Percentiles rank a stretch among this genome's conserved stretches.
Evolutionary conservation across 2,329 filamentous ascomycete species (phyloP).

Genomic region (Calonectria crousiana): DNA sequence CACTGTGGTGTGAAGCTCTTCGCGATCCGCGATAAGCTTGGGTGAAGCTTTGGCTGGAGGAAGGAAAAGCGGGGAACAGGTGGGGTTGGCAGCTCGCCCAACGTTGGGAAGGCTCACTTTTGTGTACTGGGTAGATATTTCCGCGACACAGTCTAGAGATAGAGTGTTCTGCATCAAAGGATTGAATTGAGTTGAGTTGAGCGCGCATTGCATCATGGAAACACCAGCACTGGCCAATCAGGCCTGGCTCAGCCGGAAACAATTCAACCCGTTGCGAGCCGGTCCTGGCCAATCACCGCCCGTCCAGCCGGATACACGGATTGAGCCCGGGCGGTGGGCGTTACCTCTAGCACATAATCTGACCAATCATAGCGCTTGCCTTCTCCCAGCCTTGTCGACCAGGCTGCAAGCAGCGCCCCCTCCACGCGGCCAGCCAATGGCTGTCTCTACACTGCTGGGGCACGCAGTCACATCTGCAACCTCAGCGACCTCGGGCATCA

Average conservation of each 20-base stretch:
- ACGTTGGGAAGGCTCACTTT: background rate
- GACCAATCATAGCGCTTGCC: background rate
- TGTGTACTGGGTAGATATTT: background rate
- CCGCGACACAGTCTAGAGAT: no score
- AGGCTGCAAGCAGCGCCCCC: background rate
- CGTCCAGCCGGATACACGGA: background rate
- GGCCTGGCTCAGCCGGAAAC: background rate
- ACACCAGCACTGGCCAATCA: background rate
- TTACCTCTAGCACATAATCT: fast-evolving
- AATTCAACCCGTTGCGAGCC: background rate
- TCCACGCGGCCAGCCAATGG: background rate
- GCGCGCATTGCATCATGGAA: background rate
- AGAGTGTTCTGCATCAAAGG: background rate
- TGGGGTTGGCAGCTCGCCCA: background rate
- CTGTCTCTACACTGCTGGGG: no score
- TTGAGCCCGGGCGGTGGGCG: no score
- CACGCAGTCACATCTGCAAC: background rate
- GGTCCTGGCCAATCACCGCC: background rate
- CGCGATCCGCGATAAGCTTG: background rate
- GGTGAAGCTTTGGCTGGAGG: background rate
- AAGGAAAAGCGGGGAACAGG: background rate
- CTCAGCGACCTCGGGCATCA: background rate
- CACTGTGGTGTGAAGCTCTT: background rate
- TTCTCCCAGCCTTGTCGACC: background rate
- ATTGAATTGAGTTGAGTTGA: background rate